phyloP scores from a whole-genome alignment of 176 grass and related monocot genomes.

The Avena insularis region DNA sequence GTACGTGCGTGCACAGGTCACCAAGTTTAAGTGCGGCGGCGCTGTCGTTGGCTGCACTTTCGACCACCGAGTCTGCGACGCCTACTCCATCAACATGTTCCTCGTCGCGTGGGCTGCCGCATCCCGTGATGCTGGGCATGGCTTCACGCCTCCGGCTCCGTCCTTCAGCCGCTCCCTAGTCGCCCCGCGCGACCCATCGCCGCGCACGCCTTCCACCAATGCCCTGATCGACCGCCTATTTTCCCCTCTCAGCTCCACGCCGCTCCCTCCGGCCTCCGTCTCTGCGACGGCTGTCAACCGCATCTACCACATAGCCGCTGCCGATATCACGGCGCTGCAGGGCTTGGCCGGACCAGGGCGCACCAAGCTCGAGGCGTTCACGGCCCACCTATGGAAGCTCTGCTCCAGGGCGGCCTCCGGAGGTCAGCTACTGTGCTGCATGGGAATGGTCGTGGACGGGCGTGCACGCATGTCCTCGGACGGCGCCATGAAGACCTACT shows the following conservation, averaged over 20 bases:
- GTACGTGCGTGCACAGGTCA: slow-evolving; percentile 40
- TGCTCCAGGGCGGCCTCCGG: slow-evolving; percentile 28
- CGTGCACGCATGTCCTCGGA: slow-evolving; percentile 44
- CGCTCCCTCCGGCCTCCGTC: background rate
- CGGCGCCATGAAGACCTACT: slow-evolving; percentile 57
- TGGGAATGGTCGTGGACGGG: slow-evolving; percentile 75
- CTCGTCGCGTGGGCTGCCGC: slow-evolving; percentile 62
- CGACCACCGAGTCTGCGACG: slow-evolving; percentile 80
- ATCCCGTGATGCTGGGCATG: background rate
- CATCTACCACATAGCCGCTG: slow-evolving; percentile 56
- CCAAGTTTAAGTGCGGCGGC: slow-evolving; percentile 64
- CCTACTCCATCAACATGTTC: slow-evolving; percentile 90
- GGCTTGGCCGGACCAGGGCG: slow-evolving; percentile 32
- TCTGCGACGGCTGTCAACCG: slow-evolving; percentile 47
- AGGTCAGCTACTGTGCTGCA: slow-evolving; percentile 48
- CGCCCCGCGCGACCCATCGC: slow-evolving; percentile 42
- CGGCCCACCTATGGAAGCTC: slow-evolving; percentile 69
- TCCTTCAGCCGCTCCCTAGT: slow-evolving; percentile 58
- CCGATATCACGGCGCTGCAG: slow-evolving; percentile 43
- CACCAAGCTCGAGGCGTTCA: slow-evolving; percentile 70
- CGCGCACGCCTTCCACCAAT: slow-evolving; percentile 31
- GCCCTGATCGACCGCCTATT: slow-evolving; percentile 52
- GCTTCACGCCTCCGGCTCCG: slow-evolving; percentile 11
- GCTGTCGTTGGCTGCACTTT: slow-evolving; percentile 69
- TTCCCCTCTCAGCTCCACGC: slow-evolving; percentile 41